phyloP scores from a whole-genome alignment of 1,284 basidiomycete species.

The Cystobasidium slooffiae region DNA sequence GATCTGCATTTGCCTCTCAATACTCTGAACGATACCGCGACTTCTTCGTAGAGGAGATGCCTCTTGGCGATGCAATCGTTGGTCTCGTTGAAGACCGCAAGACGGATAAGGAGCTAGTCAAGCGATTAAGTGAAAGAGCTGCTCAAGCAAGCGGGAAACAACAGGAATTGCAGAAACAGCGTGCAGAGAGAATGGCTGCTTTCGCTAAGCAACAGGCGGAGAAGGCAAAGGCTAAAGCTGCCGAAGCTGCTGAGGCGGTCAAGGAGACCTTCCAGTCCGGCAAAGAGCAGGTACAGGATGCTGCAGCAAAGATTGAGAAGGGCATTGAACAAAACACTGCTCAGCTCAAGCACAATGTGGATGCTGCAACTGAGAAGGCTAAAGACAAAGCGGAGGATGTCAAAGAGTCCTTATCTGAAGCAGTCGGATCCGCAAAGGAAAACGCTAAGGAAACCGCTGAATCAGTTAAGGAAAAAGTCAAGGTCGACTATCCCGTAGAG shows the following conservation, averaged over 20 bases:
- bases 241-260: conserved; percentile 32
- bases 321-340: conserved; percentile 54
- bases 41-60: conserved; percentile 78
- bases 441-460: conserved; percentile 23
- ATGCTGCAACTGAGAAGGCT: conserved; percentile 50
- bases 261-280: conserved; percentile 28
- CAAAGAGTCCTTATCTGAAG: conserved; percentile 32
- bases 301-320: conserved; percentile 49
- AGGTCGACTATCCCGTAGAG: conserved; percentile 11
- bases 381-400: conserved; percentile 43
- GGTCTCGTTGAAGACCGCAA: conserved; percentile 77
- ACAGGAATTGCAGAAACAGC: conserved; percentile 58
- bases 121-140: conserved; percentile 51
- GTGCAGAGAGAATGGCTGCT: conserved; percentile 61
- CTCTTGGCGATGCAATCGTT: conserved; percentile 72
- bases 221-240: conserved; percentile 52
- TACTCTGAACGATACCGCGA: conserved; percentile 74
- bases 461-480: conserved; percentile 24
- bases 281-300: conserved; percentile 39
- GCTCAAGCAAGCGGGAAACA: conserved; percentile 50
- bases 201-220: conserved; percentile 53
- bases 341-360: conserved; percentile 54
- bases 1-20: conserved; percentile 74
- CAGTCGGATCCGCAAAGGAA: conserved; percentile 37
- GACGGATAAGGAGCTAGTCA: conserved; percentile 59